Base-by-base conservation (phyloP, 192 early-diverging fungal genomes). In the Backusella westeae region DNA sequence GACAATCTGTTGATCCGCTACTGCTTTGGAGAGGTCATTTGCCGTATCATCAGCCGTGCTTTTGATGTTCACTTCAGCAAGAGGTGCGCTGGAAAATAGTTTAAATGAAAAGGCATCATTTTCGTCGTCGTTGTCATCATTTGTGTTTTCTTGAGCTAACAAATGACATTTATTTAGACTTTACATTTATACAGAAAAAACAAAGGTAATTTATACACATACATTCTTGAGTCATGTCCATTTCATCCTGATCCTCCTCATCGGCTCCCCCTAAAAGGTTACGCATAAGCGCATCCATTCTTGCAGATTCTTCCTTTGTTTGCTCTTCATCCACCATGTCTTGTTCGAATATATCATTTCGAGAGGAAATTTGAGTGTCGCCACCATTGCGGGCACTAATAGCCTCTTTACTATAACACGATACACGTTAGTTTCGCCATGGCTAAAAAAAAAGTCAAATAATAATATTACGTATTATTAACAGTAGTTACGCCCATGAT, bases 61-160 rank as follows among this genome's bases (percentile, higher is more conserved):
- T n/a, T 71, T 23, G n/a, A 81, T 73, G 21, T 34, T 68, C 1
- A 81, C 73, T 56, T 75, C 71, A n/a, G 75, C 34, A 17, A 81
- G 72, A 2, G 76, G 46, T 32, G 56, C 34, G 14, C 63, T 74
- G 7, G 80, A 74, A 21, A 81, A 81, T 12, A 81, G 21, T 36
- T 38, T 41, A 38, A 81, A 81, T 21, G 56, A 65, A 29, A 77
- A 78, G 3, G 17, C 72, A 19, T 65, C 68, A 26, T 81, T 69
- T 4, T 68, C 26, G 2, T 71, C 59, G 21, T 69, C 39, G 46
- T 34, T 52, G 26, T 71, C 39, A 26, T 21, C 56, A 14, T 7
- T n/a, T 41, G 7, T 46, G 34, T 63, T 52, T 8, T 73, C 32
- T 36, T 53, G 17, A 8, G 29, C 72, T 56, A 39, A 39, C 38